Base-by-base conservation (phyloP, 208 protist species). In the Leishmania arabica region DNA sequence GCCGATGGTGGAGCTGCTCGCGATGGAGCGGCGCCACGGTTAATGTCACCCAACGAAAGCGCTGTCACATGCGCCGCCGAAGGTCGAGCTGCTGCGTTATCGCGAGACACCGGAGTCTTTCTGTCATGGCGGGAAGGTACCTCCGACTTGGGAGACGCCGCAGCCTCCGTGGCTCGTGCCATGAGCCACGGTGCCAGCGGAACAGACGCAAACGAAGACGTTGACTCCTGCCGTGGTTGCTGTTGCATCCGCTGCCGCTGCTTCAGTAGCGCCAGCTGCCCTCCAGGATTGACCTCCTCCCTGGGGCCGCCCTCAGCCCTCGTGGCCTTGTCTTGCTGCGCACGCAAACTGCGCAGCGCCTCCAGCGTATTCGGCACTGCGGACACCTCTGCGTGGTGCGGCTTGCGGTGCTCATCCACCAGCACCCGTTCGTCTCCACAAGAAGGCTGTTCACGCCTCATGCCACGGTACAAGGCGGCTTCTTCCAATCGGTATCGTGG, bases 341-440 rank as follows among this genome's bases (percentile, higher is more conserved):
- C 84, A 40, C 89, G 87, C 53, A 92, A 70, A 65, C 70, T 86
- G 68, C 89, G 87, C 73, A 97, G 86, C 17, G 84, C 84, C 73
- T 97, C 93, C n/a, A 97, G 87, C 75, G 88, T 96, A 77, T 88
- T 93, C 9, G 93, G 93, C 60, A 93, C 76, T 19, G 82, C 78
- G 2, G 53, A 64, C 47, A 75, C 84, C 34, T 76, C 75, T 66
- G 85, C 24, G 51, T 74, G 80, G 45, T 60, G 77, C 24, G 65
- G 71, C 13, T 58, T 69, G n/a, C 40, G 47, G 58, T 85, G 77
- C 83, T 75, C 72, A 24, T 83, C 79, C 17, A 56, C 78, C 31
- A 84, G 62, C 27, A 86, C 82, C 24, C 62, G 79, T 51, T 84
- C 78, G 31, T 86, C 88, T 17, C 84, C 82, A 27, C 68, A 75